Percentiles rank a stretch among this genome's conserved stretches.
Evolutionary conservation across 495 filamentous ascomycete species (phyloP).

Genomic region (Penicillium samsonianum): DNA sequence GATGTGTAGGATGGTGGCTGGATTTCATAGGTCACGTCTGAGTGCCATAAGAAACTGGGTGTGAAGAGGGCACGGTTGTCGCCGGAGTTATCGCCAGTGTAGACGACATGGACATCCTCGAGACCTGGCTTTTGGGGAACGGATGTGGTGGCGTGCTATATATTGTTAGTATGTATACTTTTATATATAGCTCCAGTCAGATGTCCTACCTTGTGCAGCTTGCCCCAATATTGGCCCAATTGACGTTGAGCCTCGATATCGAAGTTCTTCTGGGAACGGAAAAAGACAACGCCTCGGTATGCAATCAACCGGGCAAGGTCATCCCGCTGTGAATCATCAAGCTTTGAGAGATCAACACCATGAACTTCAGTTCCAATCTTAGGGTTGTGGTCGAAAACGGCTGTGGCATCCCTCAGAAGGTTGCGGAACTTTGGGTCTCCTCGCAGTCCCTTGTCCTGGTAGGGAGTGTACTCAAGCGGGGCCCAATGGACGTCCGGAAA

Average conservation of each 20-base stretch:
- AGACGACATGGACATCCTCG: conserved; percentile 72
- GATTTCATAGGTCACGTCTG: conserved; percentile 71
- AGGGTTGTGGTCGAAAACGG: conserved; percentile 63
- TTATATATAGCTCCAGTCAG: not conserved
- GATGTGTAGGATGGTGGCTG: conserved; percentile 79
- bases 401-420: conserved; percentile 51
- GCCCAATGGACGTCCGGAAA: conserved; percentile 61
- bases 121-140: conserved; percentile 59
- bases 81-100: conserved; percentile 60
- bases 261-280: conserved; percentile 66
- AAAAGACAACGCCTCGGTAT: conserved; percentile 71
- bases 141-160: conserved; percentile 56
- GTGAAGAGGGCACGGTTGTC: conserved; percentile 57
- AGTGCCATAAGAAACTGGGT: conserved; percentile 61
- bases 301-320: conserved; percentile 73
- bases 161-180: conserved; percentile 8
- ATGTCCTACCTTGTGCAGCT: conserved; percentile 56
- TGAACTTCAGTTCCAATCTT: conserved; percentile 73
- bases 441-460: conserved; percentile 56
- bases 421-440: conserved; percentile 56
- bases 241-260: conserved; percentile 67
- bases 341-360: conserved; percentile 65
- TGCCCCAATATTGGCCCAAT: conserved; percentile 67
- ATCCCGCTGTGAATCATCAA: conserved; percentile 70
- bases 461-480: conserved; percentile 50